These are phyloP conservation scores for Neopestalotiopsis rosae DNA, from an alignment of 2,329 filamentous ascomycete species.

Conservation along the genomic window DNA sequence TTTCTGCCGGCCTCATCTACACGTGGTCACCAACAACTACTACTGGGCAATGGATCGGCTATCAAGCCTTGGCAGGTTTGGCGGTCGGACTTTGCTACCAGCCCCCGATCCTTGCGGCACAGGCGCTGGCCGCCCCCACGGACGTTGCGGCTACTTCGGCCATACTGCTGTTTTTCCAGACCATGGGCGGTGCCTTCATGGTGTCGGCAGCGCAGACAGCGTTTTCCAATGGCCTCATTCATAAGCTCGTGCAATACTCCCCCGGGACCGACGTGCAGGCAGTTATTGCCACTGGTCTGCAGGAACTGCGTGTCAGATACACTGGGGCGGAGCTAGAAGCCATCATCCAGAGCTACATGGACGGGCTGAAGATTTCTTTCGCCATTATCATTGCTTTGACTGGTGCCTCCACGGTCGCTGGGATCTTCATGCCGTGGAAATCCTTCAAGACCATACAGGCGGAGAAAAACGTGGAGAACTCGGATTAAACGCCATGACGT, in stretches of 20 bases:
- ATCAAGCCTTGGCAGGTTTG: slow-evolving; percentile 12
- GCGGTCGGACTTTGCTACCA: not conserved
- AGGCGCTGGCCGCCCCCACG: not conserved
- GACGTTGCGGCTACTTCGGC: not conserved
- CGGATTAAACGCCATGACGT: too few relatives aligned
- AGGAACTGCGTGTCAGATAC: slow-evolving; percentile 54
- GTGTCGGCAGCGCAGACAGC: slow-evolving; percentile 42
- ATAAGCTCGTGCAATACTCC: slow-evolving; percentile 26
- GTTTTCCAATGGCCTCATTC: slow-evolving; percentile 39
- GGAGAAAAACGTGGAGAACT: too few relatives aligned
- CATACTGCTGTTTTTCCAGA: not conserved
- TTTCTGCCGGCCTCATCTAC: not conserved
- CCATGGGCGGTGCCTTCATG: slow-evolving; percentile 35
- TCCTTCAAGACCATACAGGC: too few relatives aligned
- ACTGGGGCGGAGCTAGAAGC: slow-evolving; percentile 44
- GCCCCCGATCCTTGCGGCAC: not conserved
- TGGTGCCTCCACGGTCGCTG: not conserved
- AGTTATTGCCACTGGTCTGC: slow-evolving; percentile 43
- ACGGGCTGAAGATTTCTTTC: slow-evolving; percentile 61
- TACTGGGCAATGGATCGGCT: slow-evolving; percentile 17
- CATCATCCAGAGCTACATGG: slow-evolving; percentile 60
- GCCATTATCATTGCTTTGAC: slow-evolving; percentile 45
- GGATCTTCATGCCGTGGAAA: too few relatives aligned
- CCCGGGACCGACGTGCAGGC: slow-evolving; percentile 32
- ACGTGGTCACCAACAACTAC: slow-evolving; percentile 3